Base-by-base conservation (phyloP, 345 rosid species). In the Passiflora organensis region DNA sequence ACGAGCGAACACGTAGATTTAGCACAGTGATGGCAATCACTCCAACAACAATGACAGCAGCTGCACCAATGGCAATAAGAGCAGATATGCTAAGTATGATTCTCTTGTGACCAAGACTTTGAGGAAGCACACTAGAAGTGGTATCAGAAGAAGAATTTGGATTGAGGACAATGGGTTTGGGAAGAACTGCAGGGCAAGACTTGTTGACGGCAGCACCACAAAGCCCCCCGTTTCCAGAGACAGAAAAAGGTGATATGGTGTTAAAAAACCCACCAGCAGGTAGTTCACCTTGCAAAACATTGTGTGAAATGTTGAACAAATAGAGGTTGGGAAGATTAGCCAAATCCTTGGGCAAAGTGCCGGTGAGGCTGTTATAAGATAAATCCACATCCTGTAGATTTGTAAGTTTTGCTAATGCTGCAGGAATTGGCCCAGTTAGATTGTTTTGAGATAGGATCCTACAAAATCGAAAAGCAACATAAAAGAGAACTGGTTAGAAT, bases 41-140 rank as follows among this genome's bases (percentile, higher is more conserved):
- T 21, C 99, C 99, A 52, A 89, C 72, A 43, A 84, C 83, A 62
- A 93, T 93, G 65, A 82, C 76, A 54, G 91, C 96, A 55, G 99
- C 99, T n/a, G 97, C 99, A 60, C 96, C 95, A 36, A 93, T 93
- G 56, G 99, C 99, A 64, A 93, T 76, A 44, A 93, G 85, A 38
- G 96, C 83, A 42, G 99, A 93, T 41, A 93, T 87, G 67, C 99
- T 93, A 48, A 93, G 91, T 46, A 87, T 83, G 51, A 80, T 87
- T 58, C 95, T 73, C 62, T 78, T 81, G 77, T 87, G 96, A 43
- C 76, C 82, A 11, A 58, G n/a, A 56, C 64, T 74, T 12, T 79
- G 56, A 57, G 51, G 55, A 6, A 53, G 28, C 6, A 45, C 46
- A 18, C 56, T 62, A 20, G 61, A 28, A n/a, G 60, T 45, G 55